Base-by-base conservation (phyloP, 805 yeast genomes). In the Clavispora asparagi region DNA sequence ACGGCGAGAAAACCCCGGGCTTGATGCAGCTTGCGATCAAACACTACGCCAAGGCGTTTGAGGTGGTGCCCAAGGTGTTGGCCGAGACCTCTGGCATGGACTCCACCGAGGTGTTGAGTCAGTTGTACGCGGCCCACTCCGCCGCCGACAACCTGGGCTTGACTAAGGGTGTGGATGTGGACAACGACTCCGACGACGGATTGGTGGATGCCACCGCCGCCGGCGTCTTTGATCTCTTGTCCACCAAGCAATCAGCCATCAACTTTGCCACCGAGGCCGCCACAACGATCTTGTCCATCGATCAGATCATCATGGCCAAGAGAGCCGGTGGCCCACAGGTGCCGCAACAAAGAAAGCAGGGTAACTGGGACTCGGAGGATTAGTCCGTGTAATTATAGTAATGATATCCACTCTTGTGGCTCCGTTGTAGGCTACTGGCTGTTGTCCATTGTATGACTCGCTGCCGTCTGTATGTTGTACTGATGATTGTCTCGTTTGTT, bases 271-370 rank as follows among this genome's bases (percentile, higher is more conserved):
- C 97, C 4, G 98, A 94, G 55, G 97, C 97, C 41, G 95, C 96
- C 12, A 80, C 78, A 52, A 94, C 98, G 6, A 85, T 91, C 44
- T 76, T 91, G 52, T 83, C 95, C 25, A 94, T 94, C 42, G 98
- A 94, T 66, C 98, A 92, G 76, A 92, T 92, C 60, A 94, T 92
- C 63, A 94, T 92, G 94, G 98, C 99, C 39, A 92, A 92, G 79
- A 82, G 97, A 65, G 97, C 98, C 2, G 99, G 99, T 54, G 99
- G 99, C 19, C 99, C 99, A 41, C 83, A 74, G 29, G 83, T 90
- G 78, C 97, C 97, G 30, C 63, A 70, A 58, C 95, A 87, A 62
- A 85, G 84, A 56, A 82, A 82, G 66, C 92, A 94, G 40, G 97
- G 96, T 50, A 90, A 89, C 71, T 90, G 97, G 97, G 97, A 90